Percentiles rank a stretch among this genome's conserved stretches.
These are phyloP conservation scores for Diaporthe sp. DNA, from an alignment of 2,329 filamentous ascomycete species.

Conservation along the genomic window DNA sequence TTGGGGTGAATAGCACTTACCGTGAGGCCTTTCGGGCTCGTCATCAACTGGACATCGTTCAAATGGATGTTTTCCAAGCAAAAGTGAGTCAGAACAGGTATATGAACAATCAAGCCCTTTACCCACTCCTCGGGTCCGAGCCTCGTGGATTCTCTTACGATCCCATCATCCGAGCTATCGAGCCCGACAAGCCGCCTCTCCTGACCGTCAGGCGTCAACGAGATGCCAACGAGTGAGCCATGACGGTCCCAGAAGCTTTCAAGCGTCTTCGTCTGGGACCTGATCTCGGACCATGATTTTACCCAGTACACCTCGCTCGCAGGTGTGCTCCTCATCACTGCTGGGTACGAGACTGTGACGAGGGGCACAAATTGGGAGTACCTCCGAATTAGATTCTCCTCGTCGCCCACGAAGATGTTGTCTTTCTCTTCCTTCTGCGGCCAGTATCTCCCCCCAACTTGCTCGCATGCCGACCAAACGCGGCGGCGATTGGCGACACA, in stretches of 20 bases:
- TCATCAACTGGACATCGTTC: background rate
- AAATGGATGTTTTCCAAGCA: too few relatives aligned
- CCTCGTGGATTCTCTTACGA: background rate
- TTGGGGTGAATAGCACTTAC: background rate
- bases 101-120: background rate
- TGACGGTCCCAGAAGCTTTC: background rate
- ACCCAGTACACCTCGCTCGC: background rate
- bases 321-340: background rate
- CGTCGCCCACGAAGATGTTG: background rate
- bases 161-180: background rate
- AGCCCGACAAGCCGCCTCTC: background rate
- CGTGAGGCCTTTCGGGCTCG: slow-evolving; percentile 1
- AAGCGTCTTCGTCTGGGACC: background rate
- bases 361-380: background rate
- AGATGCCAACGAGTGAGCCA: background rate
- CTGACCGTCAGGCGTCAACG: background rate
- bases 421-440: background rate
- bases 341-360: background rate
- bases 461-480: slow-evolving; percentile 24
- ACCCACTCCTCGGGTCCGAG: background rate
- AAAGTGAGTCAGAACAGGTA: background rate
- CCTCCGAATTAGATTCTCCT: background rate
- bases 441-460: background rate
- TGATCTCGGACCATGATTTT: background rate
- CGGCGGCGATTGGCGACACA: slow-evolving; percentile 10